A percentile compares a stretch with the other conserved stretches of the same genome.
Evolutionary conservation across 2,329 filamentous ascomycete genomes (phyloP).

Genomic region (Fusarium zealandicum): DNA sequence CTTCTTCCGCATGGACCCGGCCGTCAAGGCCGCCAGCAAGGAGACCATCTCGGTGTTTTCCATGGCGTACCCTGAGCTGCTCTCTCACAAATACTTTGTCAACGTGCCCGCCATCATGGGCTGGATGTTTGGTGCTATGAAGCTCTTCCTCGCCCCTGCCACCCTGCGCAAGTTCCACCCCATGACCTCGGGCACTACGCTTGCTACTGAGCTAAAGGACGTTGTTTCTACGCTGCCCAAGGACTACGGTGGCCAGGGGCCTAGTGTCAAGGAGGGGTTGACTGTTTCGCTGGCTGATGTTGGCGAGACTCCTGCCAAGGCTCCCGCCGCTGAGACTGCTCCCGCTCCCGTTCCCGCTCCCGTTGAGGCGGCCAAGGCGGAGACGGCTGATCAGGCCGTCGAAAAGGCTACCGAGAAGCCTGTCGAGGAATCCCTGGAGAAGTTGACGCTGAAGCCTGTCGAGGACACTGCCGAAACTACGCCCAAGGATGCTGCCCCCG

Average conservation of each 20-base stretch:
- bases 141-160: slow-evolving; percentile 75
- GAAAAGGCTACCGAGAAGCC: slow-evolving; percentile 8
- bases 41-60: slow-evolving; percentile 84
- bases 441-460: slow-evolving; percentile 19
- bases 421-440: slow-evolving; percentile 26
- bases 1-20: slow-evolving; percentile 82
- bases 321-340: slow-evolving; percentile 1
- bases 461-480: slow-evolving; percentile 3
- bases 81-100: slow-evolving; percentile 89
- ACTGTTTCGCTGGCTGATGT: slow-evolving; percentile 41
- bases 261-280: slow-evolving; percentile 49
- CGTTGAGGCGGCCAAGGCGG: slow-evolving; percentile 28
- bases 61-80: slow-evolving; percentile 85
- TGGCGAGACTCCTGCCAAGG: slow-evolving; percentile 17
- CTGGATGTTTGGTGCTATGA: slow-evolving; percentile 80
- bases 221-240: slow-evolving; percentile 73
- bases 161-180: slow-evolving; percentile 83
- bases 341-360: slow-evolving; percentile 18
- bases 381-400: slow-evolving; percentile 25
- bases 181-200: slow-evolving; percentile 73
- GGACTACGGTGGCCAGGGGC: slow-evolving; percentile 79
- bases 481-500: slow-evolving; percentile 7
- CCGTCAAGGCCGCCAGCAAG: slow-evolving; percentile 76
- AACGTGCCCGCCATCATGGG: slow-evolving; percentile 93
- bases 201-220: slow-evolving; percentile 66